Percentiles rank a stretch among this genome's conserved stretches.
Evolutionary conservation across 306 rosid species (phyloP).

Genomic region (Lathyrus sativus): DNA sequence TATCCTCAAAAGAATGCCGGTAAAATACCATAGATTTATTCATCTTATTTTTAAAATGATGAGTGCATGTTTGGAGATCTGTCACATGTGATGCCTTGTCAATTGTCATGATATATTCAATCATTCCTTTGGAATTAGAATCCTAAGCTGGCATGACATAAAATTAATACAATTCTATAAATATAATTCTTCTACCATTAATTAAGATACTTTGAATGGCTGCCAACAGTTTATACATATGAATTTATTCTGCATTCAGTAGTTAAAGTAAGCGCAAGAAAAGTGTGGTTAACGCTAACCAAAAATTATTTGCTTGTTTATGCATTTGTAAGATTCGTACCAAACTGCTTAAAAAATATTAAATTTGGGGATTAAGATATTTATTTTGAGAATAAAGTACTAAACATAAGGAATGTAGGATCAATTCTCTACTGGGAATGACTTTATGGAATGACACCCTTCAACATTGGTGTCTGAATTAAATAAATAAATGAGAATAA

Average conservation of each 20-base stretch:
- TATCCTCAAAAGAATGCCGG: neutral
- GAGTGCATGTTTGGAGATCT: neutral
- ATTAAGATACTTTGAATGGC: constrained; percentile 30
- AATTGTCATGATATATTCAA: neutral
- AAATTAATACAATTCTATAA: neutral
- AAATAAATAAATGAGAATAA: no score
- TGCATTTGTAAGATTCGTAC: constrained; percentile 45
- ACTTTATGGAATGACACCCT: neutral
- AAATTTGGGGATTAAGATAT: constrained; percentile 36
- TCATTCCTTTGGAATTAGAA: neutral
- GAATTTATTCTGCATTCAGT: constrained; percentile 55
- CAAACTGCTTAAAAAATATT: constrained; percentile 41
- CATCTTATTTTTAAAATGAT: neutral
- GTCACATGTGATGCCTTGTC: neutral
- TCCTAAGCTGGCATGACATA: neutral
- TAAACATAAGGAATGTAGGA: constrained; percentile 57
- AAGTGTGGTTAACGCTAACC: constrained; percentile 35
- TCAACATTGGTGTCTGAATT: neutral
- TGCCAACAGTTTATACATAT: constrained; percentile 25
- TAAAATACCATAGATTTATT: neutral
- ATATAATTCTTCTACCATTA: constrained; percentile 7
- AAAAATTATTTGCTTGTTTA: constrained; percentile 37
- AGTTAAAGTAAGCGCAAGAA: constrained; percentile 34
- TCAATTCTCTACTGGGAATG: constrained; percentile 18
- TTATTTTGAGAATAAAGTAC: constrained; percentile 54